A percentile compares a stretch with the other conserved stretches of the same genome.
phyloP scores from a whole-genome alignment of 2,329 filamentous ascomycete species.

The Clarireedia hainanense region DNA sequence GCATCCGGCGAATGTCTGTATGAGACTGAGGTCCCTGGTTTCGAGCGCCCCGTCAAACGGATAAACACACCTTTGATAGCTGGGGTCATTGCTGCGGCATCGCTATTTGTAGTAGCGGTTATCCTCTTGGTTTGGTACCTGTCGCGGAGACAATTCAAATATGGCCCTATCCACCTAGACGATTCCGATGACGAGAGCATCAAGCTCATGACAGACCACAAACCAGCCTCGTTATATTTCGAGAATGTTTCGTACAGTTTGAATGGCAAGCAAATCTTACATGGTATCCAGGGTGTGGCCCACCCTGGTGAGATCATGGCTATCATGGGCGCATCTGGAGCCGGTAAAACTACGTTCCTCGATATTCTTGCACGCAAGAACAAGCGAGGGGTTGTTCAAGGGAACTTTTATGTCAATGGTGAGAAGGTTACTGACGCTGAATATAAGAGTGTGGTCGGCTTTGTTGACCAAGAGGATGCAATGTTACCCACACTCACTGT shows the following conservation, averaged over 20 bases:
- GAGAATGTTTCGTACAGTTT: slow-evolving; percentile 80
- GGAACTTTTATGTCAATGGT: slow-evolving; percentile 88
- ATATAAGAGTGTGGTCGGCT: slow-evolving; percentile 88
- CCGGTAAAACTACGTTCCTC: slow-evolving; percentile 93
- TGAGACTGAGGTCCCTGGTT: slow-evolving; percentile 86
- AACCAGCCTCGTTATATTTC: slow-evolving; percentile 81
- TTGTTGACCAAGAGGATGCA: slow-evolving; percentile 96
- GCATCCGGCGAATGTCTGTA: slow-evolving; percentile 87
- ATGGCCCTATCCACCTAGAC: slow-evolving; percentile 72
- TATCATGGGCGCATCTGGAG: slow-evolving; percentile 97
- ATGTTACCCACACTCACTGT: slow-evolving; percentile 94
- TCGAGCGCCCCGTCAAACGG: slow-evolving; percentile 76
- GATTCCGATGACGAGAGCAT: slow-evolving; percentile 82
- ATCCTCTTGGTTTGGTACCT: slow-evolving; percentile 83
- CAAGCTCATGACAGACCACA: slow-evolving; percentile 86
- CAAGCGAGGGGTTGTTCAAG: slow-evolving; percentile 71
- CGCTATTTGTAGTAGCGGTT: slow-evolving; percentile 80
- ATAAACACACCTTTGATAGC: slow-evolving; percentile 98
- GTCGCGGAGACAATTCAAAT: slow-evolving; percentile 62
- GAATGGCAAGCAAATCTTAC: slow-evolving; percentile 81
- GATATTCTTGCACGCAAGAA: slow-evolving; percentile 96
- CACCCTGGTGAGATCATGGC: slow-evolving; percentile 92
- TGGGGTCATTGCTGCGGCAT: slow-evolving; percentile 78
- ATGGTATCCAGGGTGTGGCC: slow-evolving; percentile 75
- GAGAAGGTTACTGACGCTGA: slow-evolving; percentile 79